Evolutionary conservation across 1,139 yeast species (phyloP).

Genomic region (Taphrina wiesneri): DNA sequence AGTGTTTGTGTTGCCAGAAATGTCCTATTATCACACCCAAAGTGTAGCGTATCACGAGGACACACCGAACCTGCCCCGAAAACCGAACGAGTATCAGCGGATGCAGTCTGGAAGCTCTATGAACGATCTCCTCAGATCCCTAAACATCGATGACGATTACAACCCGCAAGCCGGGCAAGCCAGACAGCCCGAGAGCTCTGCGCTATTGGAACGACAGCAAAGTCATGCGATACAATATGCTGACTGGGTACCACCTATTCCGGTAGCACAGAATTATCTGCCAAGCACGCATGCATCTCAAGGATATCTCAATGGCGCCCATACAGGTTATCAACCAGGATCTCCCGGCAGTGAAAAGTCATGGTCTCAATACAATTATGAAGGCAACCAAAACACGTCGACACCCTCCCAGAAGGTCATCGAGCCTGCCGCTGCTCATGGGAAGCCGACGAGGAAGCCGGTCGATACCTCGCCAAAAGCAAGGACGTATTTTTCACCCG

Average conservation of each 20-base stretch:
- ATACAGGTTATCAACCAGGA: not conserved
- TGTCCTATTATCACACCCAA: not conserved
- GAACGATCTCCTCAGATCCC: slow-evolving; percentile 10
- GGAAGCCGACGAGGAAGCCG: slow-evolving; percentile 1
- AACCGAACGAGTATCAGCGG: slow-evolving; percentile 3
- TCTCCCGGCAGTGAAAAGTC: not conserved
- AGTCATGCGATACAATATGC: not conserved
- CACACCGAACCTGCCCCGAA: not conserved
- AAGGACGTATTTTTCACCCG: slow-evolving; percentile 12
- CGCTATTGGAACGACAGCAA: not conserved
- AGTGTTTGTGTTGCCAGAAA: too few species aligned
- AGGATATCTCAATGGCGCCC: not conserved
- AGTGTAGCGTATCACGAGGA: not conserved
- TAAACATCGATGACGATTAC: slow-evolving; percentile 11
- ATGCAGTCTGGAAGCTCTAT: not conserved
- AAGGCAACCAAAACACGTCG: not conserved
- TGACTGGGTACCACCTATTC: not conserved
- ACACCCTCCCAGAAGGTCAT: not conserved
- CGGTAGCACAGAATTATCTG: not conserved
- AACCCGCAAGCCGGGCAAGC: not conserved
- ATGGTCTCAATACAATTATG: not conserved
- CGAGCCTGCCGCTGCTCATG: not conserved
- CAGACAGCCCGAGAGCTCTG: not conserved
- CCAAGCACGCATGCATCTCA: not conserved
- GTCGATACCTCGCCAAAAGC: not conserved